Conservation (phyloP, 768 basidiomycete genomes). For the Mycena metata region DNA sequence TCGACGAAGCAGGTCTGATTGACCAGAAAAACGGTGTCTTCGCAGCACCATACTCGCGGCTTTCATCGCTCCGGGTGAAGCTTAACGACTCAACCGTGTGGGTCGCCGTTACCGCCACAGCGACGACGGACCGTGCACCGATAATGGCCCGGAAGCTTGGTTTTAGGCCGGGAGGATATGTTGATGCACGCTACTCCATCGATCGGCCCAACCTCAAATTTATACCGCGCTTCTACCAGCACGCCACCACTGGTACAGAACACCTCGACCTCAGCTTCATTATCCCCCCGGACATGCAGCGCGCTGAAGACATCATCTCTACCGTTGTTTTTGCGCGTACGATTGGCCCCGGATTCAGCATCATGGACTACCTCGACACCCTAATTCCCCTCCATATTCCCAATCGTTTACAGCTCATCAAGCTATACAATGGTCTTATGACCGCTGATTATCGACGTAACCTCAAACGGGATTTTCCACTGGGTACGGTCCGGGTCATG, state of each 20-base stretch:
- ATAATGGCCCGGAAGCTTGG: too few species aligned
- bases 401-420: neutral
- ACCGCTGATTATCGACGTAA: neutral
- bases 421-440: neutral
- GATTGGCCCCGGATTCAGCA: neutral
- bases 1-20: too few species aligned
- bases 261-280: constrained; percentile 20
- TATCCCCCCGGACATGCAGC: neutral
- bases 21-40: too few species aligned
- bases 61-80: too few species aligned
- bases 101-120: too few species aligned
- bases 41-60: too few species aligned
- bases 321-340: constrained; percentile 5
- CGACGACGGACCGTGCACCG: too few species aligned
- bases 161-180: neutral
- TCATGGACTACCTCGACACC: neutral
- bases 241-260: neutral
- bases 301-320: neutral
- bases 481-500: neutral
- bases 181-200: neutral
- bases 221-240: constrained; percentile 20
- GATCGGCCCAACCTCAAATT: constrained; percentile 22
- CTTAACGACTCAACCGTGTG: too few species aligned
- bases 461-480: neutral
- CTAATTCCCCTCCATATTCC: neutral